phyloP scores from a whole-genome alignment of 306 rosid genomes.

The Quillaja saponaria region DNA sequence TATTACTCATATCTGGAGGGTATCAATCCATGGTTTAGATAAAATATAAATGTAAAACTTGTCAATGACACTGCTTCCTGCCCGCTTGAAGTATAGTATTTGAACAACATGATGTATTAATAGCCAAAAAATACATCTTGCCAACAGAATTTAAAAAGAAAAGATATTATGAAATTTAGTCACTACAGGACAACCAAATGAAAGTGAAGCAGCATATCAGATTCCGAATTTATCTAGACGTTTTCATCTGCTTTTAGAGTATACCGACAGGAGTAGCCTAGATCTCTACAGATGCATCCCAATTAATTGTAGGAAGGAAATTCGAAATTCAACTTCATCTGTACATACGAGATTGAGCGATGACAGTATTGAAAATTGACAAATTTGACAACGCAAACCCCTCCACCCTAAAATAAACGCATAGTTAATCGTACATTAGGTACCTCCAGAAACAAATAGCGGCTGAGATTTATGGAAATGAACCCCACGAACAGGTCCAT shows the following conservation, averaged over 20 bases:
- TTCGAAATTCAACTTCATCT: not conserved
- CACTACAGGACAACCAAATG: too few relatives aligned
- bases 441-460: conserved; percentile 94
- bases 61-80: conserved; percentile 13
- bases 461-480: conserved; percentile 98
- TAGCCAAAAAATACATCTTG: too few relatives aligned
- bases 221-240: too few relatives aligned
- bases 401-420: not conserved
- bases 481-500: conserved; percentile 96
- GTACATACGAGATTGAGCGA: not conserved
- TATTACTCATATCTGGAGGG: conserved; percentile 26
- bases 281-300: not conserved
- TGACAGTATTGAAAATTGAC: too few relatives aligned
- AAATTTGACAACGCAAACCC: too few relatives aligned
- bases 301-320: not conserved
- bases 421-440: conserved; percentile 4
- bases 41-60: not conserved
- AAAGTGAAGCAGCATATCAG: too few relatives aligned
- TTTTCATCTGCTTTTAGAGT: too few relatives aligned
- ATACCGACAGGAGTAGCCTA: not conserved
- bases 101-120: too few relatives aligned
- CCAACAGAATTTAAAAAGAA: too few relatives aligned
- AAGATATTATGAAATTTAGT: too few relatives aligned
- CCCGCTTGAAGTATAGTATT: conserved; percentile 13
- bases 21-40: not conserved